Percentiles rank a stretch among this genome's conserved stretches.
Conservation (phyloP, 2,329 filamentous ascomycete genomes). For the Lachnellula cervina region DNA sequence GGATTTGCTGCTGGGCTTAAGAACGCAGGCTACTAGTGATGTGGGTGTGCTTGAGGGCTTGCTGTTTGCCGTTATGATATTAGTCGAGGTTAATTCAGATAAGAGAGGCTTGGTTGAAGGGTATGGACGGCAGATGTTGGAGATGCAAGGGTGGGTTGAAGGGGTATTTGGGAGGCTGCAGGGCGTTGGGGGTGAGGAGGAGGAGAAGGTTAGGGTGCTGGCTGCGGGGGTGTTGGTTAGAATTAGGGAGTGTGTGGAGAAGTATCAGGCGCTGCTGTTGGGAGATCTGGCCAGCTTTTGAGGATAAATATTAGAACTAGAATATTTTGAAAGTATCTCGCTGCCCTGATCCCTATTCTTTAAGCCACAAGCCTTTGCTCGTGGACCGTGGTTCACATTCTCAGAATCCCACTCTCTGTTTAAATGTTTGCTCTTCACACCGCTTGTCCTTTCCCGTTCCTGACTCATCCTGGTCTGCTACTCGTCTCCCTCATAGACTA, state of each 20-base stretch:
- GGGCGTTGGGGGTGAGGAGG: constrained; percentile 51
- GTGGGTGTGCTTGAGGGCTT: constrained; percentile 66
- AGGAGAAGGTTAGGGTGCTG: constrained; percentile 73
- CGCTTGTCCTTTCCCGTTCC: too few relatives aligned
- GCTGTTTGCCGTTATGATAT: constrained; percentile 70
- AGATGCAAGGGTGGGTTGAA: constrained; percentile 82
- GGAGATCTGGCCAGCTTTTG: constrained; percentile 54
- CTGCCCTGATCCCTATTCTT: too few relatives aligned
- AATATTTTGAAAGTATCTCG: too few relatives aligned
- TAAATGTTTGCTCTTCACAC: too few relatives aligned
- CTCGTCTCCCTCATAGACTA: too few relatives aligned
- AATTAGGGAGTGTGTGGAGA: constrained; percentile 75
- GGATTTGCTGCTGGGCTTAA: constrained; percentile 70
- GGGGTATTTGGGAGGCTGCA: constrained; percentile 60
- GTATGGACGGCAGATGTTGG: constrained; percentile 71
- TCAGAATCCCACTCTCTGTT: too few relatives aligned
- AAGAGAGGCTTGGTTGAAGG: constrained; percentile 67
- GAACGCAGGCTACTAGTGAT: constrained; percentile 56
- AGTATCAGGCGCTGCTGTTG: constrained; percentile 71
- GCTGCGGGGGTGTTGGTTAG: constrained; percentile 74
- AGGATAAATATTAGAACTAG: neutral
- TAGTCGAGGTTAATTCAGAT: constrained; percentile 78
- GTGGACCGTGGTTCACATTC: too few relatives aligned
- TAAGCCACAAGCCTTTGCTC: too few relatives aligned
- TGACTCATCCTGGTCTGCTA: too few relatives aligned